Evolutionary conservation across 805 yeast species (phyloP), one percentile per base, ranked within the genome.

Genomic region (Candida golubevii): DNA sequence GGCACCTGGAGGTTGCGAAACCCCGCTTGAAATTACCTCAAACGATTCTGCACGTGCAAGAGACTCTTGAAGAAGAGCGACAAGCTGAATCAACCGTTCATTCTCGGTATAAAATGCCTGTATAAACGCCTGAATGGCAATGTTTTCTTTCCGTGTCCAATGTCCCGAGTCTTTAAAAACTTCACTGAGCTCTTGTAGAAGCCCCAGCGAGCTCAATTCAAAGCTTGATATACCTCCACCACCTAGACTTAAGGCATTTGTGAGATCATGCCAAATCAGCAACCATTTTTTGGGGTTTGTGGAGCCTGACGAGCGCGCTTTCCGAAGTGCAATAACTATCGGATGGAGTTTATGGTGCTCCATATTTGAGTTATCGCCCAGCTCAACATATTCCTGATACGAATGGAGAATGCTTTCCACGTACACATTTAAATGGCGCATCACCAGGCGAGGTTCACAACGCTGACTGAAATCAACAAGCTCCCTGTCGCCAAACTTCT

Each of bases 11-110:
- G 41, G 31, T 23, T 33, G n/a, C 13, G 36, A 14, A 13, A 31
- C 38, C 10, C 76, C 86, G 56, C 79, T 65, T 0, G 78, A 69
- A 1, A 75, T 60, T 13, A 88, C 78, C 34, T 80, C 84, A 59
- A 88, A 86, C 0, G 83, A 69, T 59, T 89, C 97, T 0, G 80
- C 71, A 53, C 95, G 73, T 1, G 87, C 79, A 18, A 88, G 62
- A 0, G 87, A 79, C 44, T 85, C 89, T 48, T 88, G 93, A 13
- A 88, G 65, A 48, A 51, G 32, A 4, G 31, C 35, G 4, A 45
- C 26, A 8, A 51, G 41, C 11, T 33, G 40, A 12, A 15, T 18
- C 13, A 50, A 36, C 8, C 31, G 18, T 7, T 33, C 59, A 3
- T 55, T 62, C 2, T 49, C 43, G 3, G 56, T 59, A 26, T 56